Conservation (phyloP, 495 filamentous ascomycete genomes). For the Staphylotrichum tortipilum region DNA sequence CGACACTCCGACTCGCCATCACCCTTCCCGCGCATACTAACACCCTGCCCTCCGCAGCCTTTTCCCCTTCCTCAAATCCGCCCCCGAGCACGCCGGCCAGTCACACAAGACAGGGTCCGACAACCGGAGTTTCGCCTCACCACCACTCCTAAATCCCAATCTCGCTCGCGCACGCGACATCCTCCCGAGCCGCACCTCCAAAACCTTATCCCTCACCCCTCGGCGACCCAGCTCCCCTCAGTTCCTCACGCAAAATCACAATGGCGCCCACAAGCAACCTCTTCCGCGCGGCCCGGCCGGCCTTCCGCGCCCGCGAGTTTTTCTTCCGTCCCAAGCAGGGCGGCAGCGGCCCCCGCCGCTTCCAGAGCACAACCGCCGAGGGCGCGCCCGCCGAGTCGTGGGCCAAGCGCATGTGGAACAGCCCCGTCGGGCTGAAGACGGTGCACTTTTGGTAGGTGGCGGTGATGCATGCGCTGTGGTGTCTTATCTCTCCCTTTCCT, state of each 20-base stretch:
- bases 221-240: not conserved
- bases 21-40: no score
- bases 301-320: constrained; percentile 34
- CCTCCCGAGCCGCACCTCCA: not conserved
- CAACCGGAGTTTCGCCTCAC: constrained; percentile 1
- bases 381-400: constrained; percentile 45
- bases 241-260: not conserved
- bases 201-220: no score
- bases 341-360: constrained; percentile 52
- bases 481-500: not conserved
- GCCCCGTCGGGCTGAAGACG: constrained; percentile 82
- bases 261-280: constrained; percentile 33
- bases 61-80: not conserved
- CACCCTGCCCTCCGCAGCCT: no score
- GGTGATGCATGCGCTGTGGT: no score
- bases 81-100: no score
- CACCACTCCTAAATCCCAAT: not conserved
- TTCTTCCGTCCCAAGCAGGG: constrained; percentile 44
- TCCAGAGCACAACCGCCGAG: constrained; percentile 52
- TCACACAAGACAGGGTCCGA: constrained; percentile 3
- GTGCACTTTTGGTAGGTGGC: constrained; percentile 81
- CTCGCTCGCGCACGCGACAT: not conserved
- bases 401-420: constrained; percentile 73
- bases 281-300: constrained; percentile 44
- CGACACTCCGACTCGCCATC: not conserved